Evolutionary conservation across 106 monocot species (phyloP).

Genomic region (Platanthera guangdongensis): DNA sequence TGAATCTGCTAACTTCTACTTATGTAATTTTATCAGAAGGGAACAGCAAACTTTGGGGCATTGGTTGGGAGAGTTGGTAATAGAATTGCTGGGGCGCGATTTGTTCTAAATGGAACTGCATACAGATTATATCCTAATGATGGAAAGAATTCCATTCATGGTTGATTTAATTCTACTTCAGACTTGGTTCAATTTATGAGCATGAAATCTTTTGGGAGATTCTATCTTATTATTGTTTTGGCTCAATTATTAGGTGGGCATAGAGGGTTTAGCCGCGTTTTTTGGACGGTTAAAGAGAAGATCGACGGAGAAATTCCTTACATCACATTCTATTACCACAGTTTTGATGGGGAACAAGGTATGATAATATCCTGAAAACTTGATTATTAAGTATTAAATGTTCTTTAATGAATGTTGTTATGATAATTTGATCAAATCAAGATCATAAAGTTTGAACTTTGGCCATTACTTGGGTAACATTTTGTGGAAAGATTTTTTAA

Average conservation of each 20-base stretch:
- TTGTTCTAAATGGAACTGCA: conserved; percentile 23
- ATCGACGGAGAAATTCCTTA: conserved; percentile 32
- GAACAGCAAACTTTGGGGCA: conserved; percentile 50
- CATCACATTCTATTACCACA: conserved; percentile 40
- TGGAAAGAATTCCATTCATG: conserved; percentile 42
- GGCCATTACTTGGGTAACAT: too few relatives aligned
- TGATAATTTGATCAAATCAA: too few relatives aligned
- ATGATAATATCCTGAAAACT: not conserved
- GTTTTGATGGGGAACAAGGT: conserved; percentile 60
- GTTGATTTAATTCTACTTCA: conserved; percentile 1
- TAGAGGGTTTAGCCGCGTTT: conserved; percentile 34
- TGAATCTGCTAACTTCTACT: not conserved
- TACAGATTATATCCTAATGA: conserved; percentile 24
- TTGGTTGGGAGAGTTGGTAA: conserved; percentile 57
- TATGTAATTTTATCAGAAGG: conserved; percentile 23
- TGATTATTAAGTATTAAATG: too few relatives aligned
- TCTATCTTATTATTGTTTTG: not conserved
- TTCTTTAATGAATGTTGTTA: too few relatives aligned
- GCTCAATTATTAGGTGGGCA: conserved; percentile 25
- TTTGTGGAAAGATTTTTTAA: not conserved
- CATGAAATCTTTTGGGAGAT: not conserved
- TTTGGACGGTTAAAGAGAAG: conserved; percentile 40
- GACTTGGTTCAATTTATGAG: not conserved
- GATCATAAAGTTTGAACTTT: too few relatives aligned
- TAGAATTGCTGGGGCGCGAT: conserved; percentile 29